Percentiles rank a stretch among this genome's conserved stretches.
These are phyloP conservation scores for Fusarium sp. DNA, from an alignment of 2,329 filamentous ascomycete genomes.

Conservation along the genomic window DNA sequence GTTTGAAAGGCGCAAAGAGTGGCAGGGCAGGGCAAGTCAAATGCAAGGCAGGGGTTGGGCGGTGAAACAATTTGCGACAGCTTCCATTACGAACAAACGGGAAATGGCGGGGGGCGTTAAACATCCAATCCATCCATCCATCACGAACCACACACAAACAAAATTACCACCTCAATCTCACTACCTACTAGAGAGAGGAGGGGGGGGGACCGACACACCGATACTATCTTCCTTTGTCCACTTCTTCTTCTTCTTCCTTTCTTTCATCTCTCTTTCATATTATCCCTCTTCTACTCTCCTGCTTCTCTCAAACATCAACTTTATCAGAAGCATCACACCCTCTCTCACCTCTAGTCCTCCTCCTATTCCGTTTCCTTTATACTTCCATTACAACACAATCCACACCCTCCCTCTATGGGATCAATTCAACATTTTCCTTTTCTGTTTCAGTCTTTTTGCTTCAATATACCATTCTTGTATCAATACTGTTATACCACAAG, in stretches of 20 bases:
- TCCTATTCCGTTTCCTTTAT: slow-evolving; percentile 16
- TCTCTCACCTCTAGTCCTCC: slow-evolving; percentile 2
- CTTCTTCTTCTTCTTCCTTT: background rate
- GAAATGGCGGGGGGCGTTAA: slow-evolving; percentile 2
- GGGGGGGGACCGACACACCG: no score
- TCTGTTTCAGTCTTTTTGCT: slow-evolving; percentile 3
- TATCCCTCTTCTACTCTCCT: background rate
- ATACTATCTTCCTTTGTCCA: background rate
- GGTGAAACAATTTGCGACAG: background rate
- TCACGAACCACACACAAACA: slow-evolving; percentile 11
- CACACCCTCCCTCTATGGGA: background rate
- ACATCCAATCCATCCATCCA: slow-evolving; percentile 7
- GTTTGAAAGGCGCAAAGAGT: background rate
- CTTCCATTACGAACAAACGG: background rate
- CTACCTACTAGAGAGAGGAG: no score
- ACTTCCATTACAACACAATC: background rate
- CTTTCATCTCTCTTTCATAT: slow-evolving; percentile 1
- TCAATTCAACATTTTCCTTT: background rate
- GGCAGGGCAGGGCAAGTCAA: background rate
- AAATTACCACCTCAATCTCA: no score
- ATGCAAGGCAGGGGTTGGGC: background rate
- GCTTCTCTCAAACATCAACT: background rate
- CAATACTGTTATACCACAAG: slow-evolving; percentile 33
- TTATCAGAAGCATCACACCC: background rate
- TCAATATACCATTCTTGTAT: slow-evolving; percentile 43